Percentiles rank a stretch among this genome's conserved stretches.
Conservation (phyloP, 2,329 filamentous ascomycete species). For the Talaromyces sp. region DNA sequence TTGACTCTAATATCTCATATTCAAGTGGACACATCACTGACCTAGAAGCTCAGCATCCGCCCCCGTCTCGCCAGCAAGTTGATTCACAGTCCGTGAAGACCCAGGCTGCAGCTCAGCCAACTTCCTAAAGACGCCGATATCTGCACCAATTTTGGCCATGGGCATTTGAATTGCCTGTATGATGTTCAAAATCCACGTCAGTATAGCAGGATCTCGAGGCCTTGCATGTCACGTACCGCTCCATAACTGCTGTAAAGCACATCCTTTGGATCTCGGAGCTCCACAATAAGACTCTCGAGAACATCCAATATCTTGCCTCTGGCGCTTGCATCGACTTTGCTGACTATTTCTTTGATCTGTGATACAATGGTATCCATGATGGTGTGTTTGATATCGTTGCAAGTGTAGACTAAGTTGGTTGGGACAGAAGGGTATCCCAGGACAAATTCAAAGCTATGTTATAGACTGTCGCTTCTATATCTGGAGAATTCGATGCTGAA, state of each 20-base stretch:
- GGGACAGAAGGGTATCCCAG: too few species aligned
- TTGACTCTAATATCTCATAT: not conserved
- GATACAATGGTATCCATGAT: conserved; percentile 7
- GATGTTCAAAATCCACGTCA: not conserved
- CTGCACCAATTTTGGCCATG: conserved; percentile 20
- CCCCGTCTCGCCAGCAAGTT: conserved; percentile 19
- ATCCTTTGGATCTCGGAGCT: conserved; percentile 12
- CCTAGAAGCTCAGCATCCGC: conserved; percentile 20
- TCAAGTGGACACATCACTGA: not conserved
- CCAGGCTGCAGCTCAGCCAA: conserved; percentile 9
- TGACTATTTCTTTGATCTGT: conserved; percentile 7
- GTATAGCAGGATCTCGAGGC: not conserved
- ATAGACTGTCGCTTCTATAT: too few species aligned
- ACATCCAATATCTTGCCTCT: not conserved
- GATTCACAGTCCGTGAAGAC: conserved; percentile 17
- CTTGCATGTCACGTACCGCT: not conserved
- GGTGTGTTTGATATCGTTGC: not conserved
- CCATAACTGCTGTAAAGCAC: conserved; percentile 3
- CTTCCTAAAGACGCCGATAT: conserved; percentile 23
- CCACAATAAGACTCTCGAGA: not conserved
- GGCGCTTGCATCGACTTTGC: not conserved
- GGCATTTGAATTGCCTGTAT: conserved; percentile 22
- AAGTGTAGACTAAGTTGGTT: not conserved
- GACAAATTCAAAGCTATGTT: too few species aligned
- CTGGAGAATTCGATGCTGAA: too few species aligned